Evolutionary conservation across 2,329 filamentous ascomycete species (phyloP).

Genomic region (Emmonsiellopsis sp.): DNA sequence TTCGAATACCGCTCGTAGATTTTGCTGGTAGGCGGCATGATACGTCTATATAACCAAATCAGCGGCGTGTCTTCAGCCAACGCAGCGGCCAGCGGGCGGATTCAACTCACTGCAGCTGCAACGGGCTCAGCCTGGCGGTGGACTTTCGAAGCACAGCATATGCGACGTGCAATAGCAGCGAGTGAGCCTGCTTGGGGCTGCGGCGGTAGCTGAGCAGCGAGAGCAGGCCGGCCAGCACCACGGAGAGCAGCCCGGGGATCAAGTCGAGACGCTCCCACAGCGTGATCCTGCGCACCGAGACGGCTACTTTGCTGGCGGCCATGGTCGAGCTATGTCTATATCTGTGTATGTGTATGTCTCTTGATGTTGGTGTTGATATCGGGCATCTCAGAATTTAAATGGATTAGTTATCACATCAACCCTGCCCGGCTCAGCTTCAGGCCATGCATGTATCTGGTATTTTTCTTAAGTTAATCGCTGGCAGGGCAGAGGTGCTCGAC

Average conservation of each 20-base stretch:
- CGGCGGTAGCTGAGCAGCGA: constrained; percentile 26
- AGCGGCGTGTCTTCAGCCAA: neutral
- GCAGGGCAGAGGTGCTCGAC: too few relatives aligned
- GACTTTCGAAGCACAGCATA: constrained; percentile 15
- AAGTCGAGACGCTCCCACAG: constrained; percentile 22
- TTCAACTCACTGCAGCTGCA: constrained; percentile 1
- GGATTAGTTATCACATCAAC: neutral
- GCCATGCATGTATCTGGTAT: too few relatives aligned
- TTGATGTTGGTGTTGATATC: too few relatives aligned
- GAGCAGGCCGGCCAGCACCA: constrained; percentile 13
- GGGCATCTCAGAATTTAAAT: too few relatives aligned
- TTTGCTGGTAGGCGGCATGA: constrained; percentile 15
- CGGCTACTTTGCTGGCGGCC: too few relatives aligned
- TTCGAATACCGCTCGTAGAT: constrained; percentile 22
- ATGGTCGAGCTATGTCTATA: too few relatives aligned
- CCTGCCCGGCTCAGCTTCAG: neutral
- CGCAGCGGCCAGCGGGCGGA: neutral
- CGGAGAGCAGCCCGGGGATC: constrained; percentile 15
- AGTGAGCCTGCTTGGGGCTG: constrained; percentile 23
- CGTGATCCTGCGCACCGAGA: neutral
- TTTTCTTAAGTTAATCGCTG: too few relatives aligned
- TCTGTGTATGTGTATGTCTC: too few relatives aligned
- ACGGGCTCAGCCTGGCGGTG: constrained; percentile 14
- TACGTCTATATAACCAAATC: constrained; percentile 12
- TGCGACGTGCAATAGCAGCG: constrained; percentile 24